Evolutionary conservation across 345 rosid genomes (phyloP).

Genomic region (Hibiscus syriacus): DNA sequence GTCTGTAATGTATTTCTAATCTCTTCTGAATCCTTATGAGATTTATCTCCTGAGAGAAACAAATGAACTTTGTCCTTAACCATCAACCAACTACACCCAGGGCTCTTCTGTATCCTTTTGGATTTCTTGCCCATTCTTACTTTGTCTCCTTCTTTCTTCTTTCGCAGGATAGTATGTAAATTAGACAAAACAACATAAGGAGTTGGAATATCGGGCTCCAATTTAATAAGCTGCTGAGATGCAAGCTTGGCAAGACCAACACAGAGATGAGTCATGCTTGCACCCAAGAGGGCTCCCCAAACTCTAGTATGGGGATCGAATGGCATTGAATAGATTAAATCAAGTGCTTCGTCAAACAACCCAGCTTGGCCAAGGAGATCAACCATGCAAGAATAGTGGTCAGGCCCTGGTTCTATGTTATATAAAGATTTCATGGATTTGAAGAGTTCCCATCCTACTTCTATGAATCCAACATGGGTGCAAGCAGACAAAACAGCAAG

Average conservation of each 20-base stretch:
- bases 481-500: conserved; percentile 72
- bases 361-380: conserved; percentile 82
- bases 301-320: conserved; percentile 57
- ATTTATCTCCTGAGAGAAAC: conserved; percentile 47
- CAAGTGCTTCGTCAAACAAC: conserved; percentile 49
- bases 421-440: conserved; percentile 45
- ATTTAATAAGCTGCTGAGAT: conserved; percentile 42
- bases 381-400: conserved; percentile 75
- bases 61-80: conserved; percentile 35
- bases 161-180: conserved; percentile 39
- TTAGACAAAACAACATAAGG: conserved; percentile 67
- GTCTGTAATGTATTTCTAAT: conserved; percentile 27
- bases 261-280: conserved; percentile 44
- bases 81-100: conserved; percentile 72
- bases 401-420: conserved; percentile 49
- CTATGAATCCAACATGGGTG: conserved; percentile 59
- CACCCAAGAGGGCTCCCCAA: conserved; percentile 79
- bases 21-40: conserved; percentile 31
- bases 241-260: conserved; percentile 66
- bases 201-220: conserved; percentile 62
- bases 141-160: conserved; percentile 30
- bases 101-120: conserved; percentile 57
- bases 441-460: conserved; percentile 52
- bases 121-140: conserved; percentile 38
- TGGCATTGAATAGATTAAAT: conserved; percentile 46